phyloP scores from a whole-genome alignment of 2,329 filamentous ascomycete species.

The Sclerotinia glacialis region DNA sequence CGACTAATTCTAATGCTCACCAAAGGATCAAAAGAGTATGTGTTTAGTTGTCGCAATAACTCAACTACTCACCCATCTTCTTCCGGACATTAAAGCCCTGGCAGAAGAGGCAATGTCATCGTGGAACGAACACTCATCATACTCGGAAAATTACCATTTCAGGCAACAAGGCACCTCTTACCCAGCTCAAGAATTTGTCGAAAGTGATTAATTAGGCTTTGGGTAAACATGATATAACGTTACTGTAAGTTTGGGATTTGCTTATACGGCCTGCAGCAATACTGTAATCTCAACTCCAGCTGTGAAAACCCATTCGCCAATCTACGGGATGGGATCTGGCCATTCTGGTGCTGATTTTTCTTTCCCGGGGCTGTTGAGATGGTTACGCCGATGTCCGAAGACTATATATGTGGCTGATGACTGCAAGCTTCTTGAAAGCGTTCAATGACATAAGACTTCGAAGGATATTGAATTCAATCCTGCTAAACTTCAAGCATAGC shows the following conservation, averaged over 20 bases:
- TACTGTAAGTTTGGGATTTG: background rate
- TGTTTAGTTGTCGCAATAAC: background rate
- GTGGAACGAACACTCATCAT: background rate
- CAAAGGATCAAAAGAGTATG: background rate
- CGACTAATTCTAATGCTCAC: background rate
- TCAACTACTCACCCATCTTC: background rate
- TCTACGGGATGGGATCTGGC: background rate
- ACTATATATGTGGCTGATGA: constrained; percentile 3
- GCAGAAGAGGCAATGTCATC: background rate
- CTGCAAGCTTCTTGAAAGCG: constrained; percentile 1
- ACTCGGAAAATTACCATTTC: background rate
- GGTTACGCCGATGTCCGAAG: background rate
- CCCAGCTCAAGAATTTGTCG: background rate
- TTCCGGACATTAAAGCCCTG: background rate
- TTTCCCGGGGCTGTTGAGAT: background rate
- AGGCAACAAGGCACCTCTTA: background rate
- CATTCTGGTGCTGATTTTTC: background rate
- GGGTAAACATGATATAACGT: background rate
- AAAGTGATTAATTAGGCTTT: background rate
- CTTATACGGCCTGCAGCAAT: background rate
- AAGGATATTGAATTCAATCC: background rate
- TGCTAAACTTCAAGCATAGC: background rate
- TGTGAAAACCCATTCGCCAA: background rate
- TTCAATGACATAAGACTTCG: background rate
- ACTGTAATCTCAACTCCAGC: background rate